Evolutionary conservation across 2,329 filamentous ascomycete genomes (phyloP), one percentile per base, ranked within the genome.

Genomic region (Eutypa lata): DNA sequence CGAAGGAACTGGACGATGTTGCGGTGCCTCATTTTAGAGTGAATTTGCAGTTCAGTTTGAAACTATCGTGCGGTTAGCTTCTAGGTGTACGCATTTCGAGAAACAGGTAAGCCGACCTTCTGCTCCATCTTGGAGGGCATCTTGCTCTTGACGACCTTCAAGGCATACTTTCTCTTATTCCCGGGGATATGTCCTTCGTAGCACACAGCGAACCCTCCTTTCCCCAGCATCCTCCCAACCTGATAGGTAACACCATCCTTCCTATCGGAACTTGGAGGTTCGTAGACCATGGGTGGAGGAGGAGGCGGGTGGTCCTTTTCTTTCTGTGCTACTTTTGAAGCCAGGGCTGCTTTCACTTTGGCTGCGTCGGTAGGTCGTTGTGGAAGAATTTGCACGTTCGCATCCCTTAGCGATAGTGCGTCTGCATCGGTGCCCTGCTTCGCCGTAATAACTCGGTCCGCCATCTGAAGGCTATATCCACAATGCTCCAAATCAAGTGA

Each of bases 1-100:
- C 93, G 86, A 65, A 96, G 85, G 71, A 99, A 99, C 63, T 93
- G 89, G 57, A 99, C 94, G 60, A 99, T 93, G 70, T 97, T 96
- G 50, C 89, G 89, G 67, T 99, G 94, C 53, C 87, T 86, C 85
- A 99, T 93, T 70, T 97, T 99, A 43, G 94, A 97, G 74, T 99
- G 94, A 55, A 99, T 97, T 72, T 97, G 93, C 7, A 99, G 83
- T 71, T 99, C 94, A 21, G 83, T 84, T 84, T 87, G 84, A 63
- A 88, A 87, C 83, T 86, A 40, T 45, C 5, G 8, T n/a, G 49
- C n/a, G 22, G 35, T 18, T 28, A 35, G 10, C 19, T 24, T 8
- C 5, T 4, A 28, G 26, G 56, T 64, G 56, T 49, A 53, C 28
- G 24, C 35, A 19, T 18, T 33, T 21, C 14, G 21, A 24, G 4